These are phyloP conservation scores for Immersiella caudata DNA, from an alignment of 495 filamentous ascomycete species.

Conservation along the genomic window DNA sequence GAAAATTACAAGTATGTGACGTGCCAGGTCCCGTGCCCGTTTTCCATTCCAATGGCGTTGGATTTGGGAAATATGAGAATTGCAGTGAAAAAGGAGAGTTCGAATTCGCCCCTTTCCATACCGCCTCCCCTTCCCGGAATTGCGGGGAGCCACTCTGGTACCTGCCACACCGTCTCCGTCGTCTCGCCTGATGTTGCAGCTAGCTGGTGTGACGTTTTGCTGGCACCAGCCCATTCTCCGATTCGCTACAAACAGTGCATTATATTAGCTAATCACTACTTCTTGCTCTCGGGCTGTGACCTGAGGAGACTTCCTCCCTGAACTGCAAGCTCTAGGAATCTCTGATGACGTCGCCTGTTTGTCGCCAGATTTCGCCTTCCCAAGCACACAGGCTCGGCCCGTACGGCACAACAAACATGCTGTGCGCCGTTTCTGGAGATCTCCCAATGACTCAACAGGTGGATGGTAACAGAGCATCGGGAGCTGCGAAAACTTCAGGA, in stretches of 20 bases:
- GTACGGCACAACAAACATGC: neutral
- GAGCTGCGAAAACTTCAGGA: neutral
- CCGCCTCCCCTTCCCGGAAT: conserved; percentile 7
- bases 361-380: neutral
- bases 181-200: conserved; percentile 3
- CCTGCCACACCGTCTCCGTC: neutral
- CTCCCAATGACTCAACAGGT: conserved; percentile 12
- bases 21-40: conserved; percentile 10
- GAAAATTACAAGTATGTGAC: conserved; percentile 14
- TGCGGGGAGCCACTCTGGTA: neutral
- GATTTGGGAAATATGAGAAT: neutral
- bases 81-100: neutral
- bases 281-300: neutral
- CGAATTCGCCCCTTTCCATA: conserved; percentile 7
- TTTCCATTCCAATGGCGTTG: neutral
- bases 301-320: conserved; percentile 15
- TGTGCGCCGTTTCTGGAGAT: conserved; percentile 16
- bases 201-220: conserved; percentile 16
- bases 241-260: conserved; percentile 1
- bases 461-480: conserved; percentile 4
- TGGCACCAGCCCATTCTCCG: conserved; percentile 3
- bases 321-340: neutral
- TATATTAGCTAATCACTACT: conserved; percentile 20
- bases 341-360: neutral
- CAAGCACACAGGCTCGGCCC: neutral